These are phyloP conservation scores for Rehmannia glutinosa DNA, from an alignment of 257 asterid genomes.

Conservation along the genomic window DNA sequence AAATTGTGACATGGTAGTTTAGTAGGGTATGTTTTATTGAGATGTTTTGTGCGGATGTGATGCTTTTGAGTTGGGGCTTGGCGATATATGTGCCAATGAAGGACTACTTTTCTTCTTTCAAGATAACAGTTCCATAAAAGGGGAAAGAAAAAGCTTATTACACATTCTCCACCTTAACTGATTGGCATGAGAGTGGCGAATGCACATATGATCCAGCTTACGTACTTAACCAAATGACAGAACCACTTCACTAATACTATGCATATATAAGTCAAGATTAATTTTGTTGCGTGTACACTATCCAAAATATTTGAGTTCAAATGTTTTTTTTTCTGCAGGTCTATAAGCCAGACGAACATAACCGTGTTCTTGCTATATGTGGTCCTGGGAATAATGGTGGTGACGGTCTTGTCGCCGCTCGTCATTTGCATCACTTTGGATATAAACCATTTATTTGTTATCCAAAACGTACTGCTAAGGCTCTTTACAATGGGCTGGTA, in stretches of 20 bases:
- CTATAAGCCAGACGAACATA: slow-evolving; percentile 48
- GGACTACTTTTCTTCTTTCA: background rate
- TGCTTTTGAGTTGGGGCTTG: slow-evolving; percentile 6
- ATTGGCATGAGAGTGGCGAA: background rate
- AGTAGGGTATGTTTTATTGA: too few species aligned
- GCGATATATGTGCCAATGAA: background rate
- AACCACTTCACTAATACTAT: background rate
- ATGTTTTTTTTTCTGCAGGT: slow-evolving; percentile 45
- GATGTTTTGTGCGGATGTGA: background rate
- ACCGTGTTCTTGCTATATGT: slow-evolving; percentile 74
- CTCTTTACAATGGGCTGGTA: slow-evolving; percentile 74
- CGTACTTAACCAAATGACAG: background rate
- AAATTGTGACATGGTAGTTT: background rate
- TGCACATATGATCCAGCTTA: background rate
- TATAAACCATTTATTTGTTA: slow-evolving; percentile 71
- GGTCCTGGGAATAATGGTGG: slow-evolving; percentile 99
- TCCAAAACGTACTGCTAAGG: slow-evolving; percentile 77
- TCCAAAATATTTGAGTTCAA: background rate
- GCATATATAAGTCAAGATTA: background rate
- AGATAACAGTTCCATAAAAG: background rate
- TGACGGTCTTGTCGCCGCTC: slow-evolving; percentile 97
- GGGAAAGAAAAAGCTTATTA: background rate
- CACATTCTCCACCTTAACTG: background rate
- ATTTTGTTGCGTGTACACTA: background rate
- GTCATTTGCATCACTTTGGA: slow-evolving; percentile 91